Conservation (phyloP, 2,329 filamentous ascomycete species). For the Alternaria gansuensis region DNA sequence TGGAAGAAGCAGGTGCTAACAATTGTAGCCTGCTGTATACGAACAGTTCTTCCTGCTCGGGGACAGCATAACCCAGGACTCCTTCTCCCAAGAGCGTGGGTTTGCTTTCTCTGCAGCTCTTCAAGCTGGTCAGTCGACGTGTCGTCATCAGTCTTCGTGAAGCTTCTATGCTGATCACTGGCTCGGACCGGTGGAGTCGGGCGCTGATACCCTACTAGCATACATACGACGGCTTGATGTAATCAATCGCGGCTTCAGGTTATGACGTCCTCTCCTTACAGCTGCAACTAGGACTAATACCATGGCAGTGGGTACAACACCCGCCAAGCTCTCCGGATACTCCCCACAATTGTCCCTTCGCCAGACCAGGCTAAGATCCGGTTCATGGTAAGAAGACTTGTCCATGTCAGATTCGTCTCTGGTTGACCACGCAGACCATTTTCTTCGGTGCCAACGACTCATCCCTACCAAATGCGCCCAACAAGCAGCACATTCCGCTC, state of each 20-base stretch:
- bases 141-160: conserved; percentile 4
- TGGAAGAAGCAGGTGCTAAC: conserved; percentile 10
- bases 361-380: conserved; percentile 68
- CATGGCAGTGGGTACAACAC: conserved; percentile 78
- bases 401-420: conserved; percentile 1
- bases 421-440: conserved; percentile 65
- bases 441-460: conserved; percentile 94
- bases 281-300: conserved; percentile 18
- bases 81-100: conserved; percentile 68
- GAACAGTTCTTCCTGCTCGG: conserved; percentile 77
- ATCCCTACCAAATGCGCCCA: conserved; percentile 68
- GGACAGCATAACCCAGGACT: conserved; percentile 83
- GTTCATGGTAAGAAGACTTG: conserved; percentile 64
- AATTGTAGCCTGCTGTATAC: conserved; percentile 41
- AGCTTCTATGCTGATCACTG: conserved; percentile 1
- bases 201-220: conserved; percentile 58
- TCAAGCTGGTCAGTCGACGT: conserved; percentile 66
- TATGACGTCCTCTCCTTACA: conserved; percentile 18
- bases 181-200: neutral
- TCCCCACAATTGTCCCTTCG: conserved; percentile 76
- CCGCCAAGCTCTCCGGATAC: conserved; percentile 72
- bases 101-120: conserved; percentile 79
- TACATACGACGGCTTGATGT: conserved; percentile 83
- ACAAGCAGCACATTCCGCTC: conserved; percentile 80
- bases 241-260: conserved; percentile 83